Percentiles rank a stretch among this genome's conserved stretches.
Evolutionary conservation across 257 asterid genomes (phyloP).

Genomic region (Petunia secreta): DNA sequence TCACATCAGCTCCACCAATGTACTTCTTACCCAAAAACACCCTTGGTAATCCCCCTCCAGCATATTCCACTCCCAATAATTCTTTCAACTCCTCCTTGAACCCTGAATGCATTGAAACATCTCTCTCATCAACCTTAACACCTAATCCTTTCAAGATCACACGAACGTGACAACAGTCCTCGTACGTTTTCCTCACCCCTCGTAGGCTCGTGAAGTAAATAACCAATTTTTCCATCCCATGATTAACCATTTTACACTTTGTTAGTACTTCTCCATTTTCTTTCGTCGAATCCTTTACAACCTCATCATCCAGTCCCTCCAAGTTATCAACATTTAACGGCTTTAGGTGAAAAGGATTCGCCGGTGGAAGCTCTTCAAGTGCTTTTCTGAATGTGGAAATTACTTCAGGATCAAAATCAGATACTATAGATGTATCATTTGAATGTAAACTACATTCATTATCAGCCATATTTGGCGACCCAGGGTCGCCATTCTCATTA

Average conservation of each 20-base stretch:
- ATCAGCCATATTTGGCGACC: conserved; percentile 29
- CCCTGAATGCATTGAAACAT: conserved; percentile 88
- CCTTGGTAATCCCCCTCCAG: conserved; percentile 57
- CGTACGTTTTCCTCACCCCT: conserved; percentile 90
- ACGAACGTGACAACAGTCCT: conserved; percentile 87
- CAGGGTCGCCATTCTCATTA: conserved; percentile 32
- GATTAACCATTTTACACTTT: background rate
- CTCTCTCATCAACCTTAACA: conserved; percentile 80
- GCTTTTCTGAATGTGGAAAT: conserved; percentile 68
- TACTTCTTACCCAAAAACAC: conserved; percentile 63
- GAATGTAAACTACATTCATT: conserved; percentile 56
- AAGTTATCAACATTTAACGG: conserved; percentile 30
- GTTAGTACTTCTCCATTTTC: background rate
- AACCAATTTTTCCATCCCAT: conserved; percentile 49
- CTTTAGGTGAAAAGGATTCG: conserved; percentile 66
- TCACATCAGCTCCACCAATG: conserved; percentile 87
- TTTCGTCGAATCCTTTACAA: background rate
- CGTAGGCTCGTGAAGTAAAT: conserved; percentile 84
- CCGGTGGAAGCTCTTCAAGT: conserved; percentile 80
- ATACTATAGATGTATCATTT: conserved; percentile 49
- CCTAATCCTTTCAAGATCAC: conserved; percentile 72
- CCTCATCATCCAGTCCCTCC: background rate
- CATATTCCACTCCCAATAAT: conserved; percentile 52
- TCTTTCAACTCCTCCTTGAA: conserved; percentile 83
- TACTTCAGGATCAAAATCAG: conserved; percentile 79